Conservation (phyloP, 805 yeast species). For the Candida pseudofarinosa region DNA sequence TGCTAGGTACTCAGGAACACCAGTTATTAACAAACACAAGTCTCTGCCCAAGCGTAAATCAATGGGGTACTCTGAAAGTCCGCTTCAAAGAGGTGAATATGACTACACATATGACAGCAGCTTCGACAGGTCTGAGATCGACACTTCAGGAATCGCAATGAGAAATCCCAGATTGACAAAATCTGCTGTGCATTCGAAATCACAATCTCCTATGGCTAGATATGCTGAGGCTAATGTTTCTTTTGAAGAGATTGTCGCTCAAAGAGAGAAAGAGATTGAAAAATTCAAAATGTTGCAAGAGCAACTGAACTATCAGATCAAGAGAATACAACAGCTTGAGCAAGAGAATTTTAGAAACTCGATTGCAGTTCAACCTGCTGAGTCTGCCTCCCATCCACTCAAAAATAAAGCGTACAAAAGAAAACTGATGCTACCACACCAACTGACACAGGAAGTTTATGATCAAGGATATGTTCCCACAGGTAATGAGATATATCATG, state of each 20-base stretch:
- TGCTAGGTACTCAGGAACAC: neutral
- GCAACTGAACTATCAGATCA: conserved; percentile 26
- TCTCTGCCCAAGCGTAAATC: conserved; percentile 8
- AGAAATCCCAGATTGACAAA: neutral
- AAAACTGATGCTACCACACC: neutral
- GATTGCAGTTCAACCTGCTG: conserved; percentile 4
- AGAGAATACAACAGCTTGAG: conserved; percentile 12
- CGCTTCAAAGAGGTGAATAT: conserved; percentile 16
- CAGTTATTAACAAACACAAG: conserved; percentile 1
- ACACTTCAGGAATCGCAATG: neutral
- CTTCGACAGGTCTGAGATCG: conserved; percentile 13
- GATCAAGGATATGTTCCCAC: neutral
- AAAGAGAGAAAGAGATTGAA: conserved; percentile 28
- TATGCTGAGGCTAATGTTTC: conserved; percentile 11
- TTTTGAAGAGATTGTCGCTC: conserved; percentile 14
- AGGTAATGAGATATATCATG: neutral
- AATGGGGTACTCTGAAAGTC: conserved; percentile 9
- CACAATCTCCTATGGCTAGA: neutral
- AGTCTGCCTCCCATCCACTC: neutral
- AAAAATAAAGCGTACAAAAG: neutral
- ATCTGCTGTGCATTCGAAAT: neutral
- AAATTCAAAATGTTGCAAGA: conserved; percentile 26
- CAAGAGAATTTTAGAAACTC: conserved; percentile 12
- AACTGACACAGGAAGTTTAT: neutral
- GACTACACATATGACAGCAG: conserved; percentile 22